phyloP scores from a whole-genome alignment of 139 green algal genomes.

The Volvox reticuliferus region DNA sequence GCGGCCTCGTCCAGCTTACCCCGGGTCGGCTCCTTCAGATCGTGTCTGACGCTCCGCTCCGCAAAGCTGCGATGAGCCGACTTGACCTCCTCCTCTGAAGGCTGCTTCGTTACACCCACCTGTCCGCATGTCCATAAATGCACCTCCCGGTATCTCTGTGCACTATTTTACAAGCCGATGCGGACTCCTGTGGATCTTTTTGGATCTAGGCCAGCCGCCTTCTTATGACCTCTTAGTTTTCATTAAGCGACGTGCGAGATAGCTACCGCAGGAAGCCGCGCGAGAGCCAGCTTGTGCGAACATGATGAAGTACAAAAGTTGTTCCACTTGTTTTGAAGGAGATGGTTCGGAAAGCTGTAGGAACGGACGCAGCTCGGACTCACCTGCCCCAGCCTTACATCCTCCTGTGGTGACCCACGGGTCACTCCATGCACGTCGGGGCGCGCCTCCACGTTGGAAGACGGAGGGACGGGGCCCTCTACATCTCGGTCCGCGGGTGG shows the following conservation, averaged over 20 bases:
- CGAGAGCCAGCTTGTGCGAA: no score
- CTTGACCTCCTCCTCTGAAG: not conserved
- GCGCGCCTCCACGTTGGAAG: not conserved
- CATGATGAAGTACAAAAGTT: no score
- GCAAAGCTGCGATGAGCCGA: not conserved
- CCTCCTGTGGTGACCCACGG: not conserved
- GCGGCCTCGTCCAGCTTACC: constrained; percentile 19
- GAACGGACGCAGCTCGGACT: not conserved
- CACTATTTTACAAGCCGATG: no score
- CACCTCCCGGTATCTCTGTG: no score
- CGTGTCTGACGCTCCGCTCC: not conserved
- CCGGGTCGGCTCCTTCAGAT: constrained; percentile 1
- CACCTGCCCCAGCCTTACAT: not conserved
- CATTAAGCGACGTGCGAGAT: no score
- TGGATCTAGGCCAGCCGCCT: no score
- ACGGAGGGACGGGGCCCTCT: not conserved
- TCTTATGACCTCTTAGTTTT: no score
- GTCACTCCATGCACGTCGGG: constrained; percentile 7
- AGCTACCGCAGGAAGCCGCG: no score
- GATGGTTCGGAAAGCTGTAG: no score
- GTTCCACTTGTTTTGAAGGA: no score
- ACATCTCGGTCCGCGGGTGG: not conserved
- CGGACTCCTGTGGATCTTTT: no score
- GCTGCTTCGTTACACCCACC: constrained; percentile 1
- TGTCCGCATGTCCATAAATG: not conserved